Evolutionary conservation across 2,329 filamentous ascomycete genomes (phyloP), one percentile per base, ranked within the genome.

Genomic region (Venturia nashicola): DNA sequence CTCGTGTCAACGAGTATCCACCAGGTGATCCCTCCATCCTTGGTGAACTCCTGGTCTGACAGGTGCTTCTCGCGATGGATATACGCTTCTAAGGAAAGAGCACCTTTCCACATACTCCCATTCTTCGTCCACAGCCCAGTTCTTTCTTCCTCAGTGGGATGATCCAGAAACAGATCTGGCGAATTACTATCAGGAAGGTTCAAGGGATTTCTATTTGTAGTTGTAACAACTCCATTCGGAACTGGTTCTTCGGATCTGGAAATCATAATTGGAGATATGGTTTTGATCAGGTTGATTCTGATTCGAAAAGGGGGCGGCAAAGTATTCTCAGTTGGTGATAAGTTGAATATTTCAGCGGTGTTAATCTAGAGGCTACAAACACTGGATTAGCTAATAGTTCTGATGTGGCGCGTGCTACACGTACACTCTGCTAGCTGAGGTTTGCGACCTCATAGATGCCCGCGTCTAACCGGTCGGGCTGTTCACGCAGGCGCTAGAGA

Each of bases 1-100:
- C 72, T 68, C 20, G 74, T 74, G 68, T 84, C 80, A 18, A 85
- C 79, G 23, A 87, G 73, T 61, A 85, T 78, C 85, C 85, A 87
- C 65, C 78, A 78, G 2, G 81, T 84, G 63, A 86, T 76, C 1
- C 79, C 79, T 39, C 81, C 82, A 64, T 84, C 76, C 64, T 74
- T 77, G 36, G 81, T 83, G 64, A 86, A 72, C 2, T 76, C 74
- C 68, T 83, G 81, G 46, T 76, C 71, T 46, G 76, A 71, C 7
- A 87, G 77, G 59, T 78, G 71, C 23, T 78, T 72, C 71, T 87
- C 85, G 61, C 85, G 81, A 16, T 78, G 77, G 32, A 86, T 76
- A 68, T 87, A 87, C 51, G 80, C 76, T 34, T 82, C 76, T 2
- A 81, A 66, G 14, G 78, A 75, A 23, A 87, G 72, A 0, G 79